Evolutionary conservation across 371 early-diverging fungal genomes (phyloP).

Genomic region (Amoeboaphelidium protococcarum): DNA sequence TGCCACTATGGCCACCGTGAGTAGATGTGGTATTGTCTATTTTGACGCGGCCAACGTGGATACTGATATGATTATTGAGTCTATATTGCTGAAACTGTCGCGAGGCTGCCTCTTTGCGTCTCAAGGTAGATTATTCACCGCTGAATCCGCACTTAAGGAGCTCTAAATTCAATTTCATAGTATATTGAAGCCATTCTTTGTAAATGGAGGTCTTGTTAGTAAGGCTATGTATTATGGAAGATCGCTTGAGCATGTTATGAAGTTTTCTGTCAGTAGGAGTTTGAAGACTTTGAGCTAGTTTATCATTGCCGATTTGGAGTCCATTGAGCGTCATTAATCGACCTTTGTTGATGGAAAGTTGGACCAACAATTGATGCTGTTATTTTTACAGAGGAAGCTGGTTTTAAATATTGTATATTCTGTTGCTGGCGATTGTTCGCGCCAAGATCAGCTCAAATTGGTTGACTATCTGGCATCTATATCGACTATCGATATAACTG

Average conservation of each 20-base stretch:
- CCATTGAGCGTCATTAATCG: no score
- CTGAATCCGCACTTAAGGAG: no score
- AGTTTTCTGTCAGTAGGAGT: conserved; percentile 66
- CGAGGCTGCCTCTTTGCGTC: conserved; percentile 14
- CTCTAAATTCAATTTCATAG: conserved; percentile 41
- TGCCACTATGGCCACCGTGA: conserved; percentile 93
- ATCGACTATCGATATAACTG: conserved; percentile 57
- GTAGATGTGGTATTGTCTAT: conserved; percentile 98
- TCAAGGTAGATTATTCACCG: no score
- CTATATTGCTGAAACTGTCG: conserved; percentile 20
- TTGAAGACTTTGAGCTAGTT: conserved; percentile 66
- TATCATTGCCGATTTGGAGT: conserved; percentile 57
- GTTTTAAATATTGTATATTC: conserved; percentile 71
- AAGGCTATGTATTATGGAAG: conserved; percentile 38
- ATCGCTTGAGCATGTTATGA: conserved; percentile 68
- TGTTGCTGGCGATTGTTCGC: conserved; percentile 71
- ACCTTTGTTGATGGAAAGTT: no score
- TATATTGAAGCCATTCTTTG: conserved; percentile 39
- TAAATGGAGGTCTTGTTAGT: conserved; percentile 39
- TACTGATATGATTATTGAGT: conserved; percentile 41
- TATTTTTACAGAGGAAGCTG: conserved; percentile 51
- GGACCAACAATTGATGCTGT: conserved; percentile 37
- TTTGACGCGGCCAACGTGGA: conserved; percentile 76
- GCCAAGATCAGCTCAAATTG: conserved; percentile 40
- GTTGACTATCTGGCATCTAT: conserved; percentile 51